Evolutionary conservation across 108 stramenopile genomes (phyloP).

Genomic region (Epipyxis sp.): DNA sequence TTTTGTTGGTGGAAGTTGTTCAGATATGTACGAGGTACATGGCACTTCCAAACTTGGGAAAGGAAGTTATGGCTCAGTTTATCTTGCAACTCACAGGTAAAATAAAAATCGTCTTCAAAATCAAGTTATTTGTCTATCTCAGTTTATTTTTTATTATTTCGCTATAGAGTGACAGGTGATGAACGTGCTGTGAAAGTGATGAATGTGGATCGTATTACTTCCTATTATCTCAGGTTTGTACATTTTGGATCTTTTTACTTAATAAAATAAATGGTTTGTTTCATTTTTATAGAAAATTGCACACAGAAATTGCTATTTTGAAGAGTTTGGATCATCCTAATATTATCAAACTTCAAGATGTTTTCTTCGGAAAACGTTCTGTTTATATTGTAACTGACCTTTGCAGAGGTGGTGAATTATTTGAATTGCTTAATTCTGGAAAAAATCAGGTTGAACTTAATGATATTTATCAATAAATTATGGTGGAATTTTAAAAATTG

Average conservation of each 20-base stretch:
- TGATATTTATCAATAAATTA: too few species aligned
- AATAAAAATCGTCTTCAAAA: too few species aligned
- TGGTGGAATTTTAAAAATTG: too few species aligned
- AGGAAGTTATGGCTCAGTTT: conserved; percentile 30
- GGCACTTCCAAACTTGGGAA: conserved; percentile 23
- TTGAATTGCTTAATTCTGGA: conserved; percentile 29
- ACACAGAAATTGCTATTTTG: conserved; percentile 30
- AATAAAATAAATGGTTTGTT: conserved; percentile 12
- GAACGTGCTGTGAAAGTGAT: conserved; percentile 34
- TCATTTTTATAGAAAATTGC: conserved; percentile 23
- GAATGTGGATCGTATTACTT: conserved; percentile 32
- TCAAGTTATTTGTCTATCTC: too few species aligned
- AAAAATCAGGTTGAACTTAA: too few species aligned
- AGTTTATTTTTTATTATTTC: too few species aligned
- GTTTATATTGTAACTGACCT: conserved; percentile 33
- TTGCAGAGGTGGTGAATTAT: conserved; percentile 26
- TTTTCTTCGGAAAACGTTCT: conserved; percentile 30
- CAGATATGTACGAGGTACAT: conserved; percentile 28
- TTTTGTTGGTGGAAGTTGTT: conserved; percentile 11
- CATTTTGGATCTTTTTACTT: too few species aligned
- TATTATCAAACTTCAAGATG: conserved; percentile 31
- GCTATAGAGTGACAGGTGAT: conserved; percentile 23
- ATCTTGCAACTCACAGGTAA: conserved; percentile 31
- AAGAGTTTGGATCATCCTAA: conserved; percentile 25
- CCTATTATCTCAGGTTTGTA: conserved; percentile 31